These are phyloP conservation scores for Fusarium humuli DNA, from an alignment of 2,329 filamentous ascomycete species.

Conservation along the genomic window DNA sequence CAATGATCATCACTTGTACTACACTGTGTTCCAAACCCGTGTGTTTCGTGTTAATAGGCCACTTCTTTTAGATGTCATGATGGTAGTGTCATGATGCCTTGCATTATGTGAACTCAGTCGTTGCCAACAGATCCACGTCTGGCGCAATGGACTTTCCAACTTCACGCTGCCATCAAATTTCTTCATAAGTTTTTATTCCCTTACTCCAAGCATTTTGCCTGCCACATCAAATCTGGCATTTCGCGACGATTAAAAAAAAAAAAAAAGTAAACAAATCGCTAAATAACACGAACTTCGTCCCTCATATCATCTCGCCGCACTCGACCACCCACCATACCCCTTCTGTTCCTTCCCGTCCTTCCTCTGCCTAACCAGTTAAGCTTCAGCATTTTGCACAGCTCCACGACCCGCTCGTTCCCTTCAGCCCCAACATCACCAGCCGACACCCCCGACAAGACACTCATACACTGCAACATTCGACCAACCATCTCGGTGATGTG, in stretches of 20 bases:
- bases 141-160: not conserved
- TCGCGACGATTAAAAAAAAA: not conserved
- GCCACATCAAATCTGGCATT: not conserved
- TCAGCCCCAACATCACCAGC: slow-evolving; percentile 71
- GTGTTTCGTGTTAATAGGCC: not conserved
- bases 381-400: slow-evolving; percentile 88
- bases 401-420: slow-evolving; percentile 81
- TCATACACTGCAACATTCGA: slow-evolving; percentile 95
- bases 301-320: slow-evolving; percentile 60
- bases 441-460: slow-evolving; percentile 76
- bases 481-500: slow-evolving; percentile 95
- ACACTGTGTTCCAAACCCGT: not conserved
- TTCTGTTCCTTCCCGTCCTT: slow-evolving; percentile 86
- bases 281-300: slow-evolving; percentile 57
- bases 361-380: slow-evolving; percentile 96
- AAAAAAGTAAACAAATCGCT: not conserved
- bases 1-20: not conserved
- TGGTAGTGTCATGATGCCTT: not conserved
- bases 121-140: not conserved
- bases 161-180: not conserved
- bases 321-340: slow-evolving; percentile 84
- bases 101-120: not conserved
- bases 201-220: not conserved
- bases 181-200: not conserved
- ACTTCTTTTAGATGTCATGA: not conserved